phyloP scores from a whole-genome alignment of 257 asterid genomes.

The Forsythia viridissima region DNA sequence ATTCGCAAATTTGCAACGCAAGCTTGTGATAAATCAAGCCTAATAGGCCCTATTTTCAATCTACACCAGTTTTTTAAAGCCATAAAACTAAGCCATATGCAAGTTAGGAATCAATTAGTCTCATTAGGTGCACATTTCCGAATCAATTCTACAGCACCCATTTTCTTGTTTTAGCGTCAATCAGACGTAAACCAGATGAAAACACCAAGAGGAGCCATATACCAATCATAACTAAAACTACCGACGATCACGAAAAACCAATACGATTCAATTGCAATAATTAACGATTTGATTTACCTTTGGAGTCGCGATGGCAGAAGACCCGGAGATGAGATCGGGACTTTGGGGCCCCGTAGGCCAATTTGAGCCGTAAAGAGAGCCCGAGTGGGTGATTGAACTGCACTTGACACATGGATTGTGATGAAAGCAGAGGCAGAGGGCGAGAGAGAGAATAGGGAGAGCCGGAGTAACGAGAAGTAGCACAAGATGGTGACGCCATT shows the following conservation, averaged over 20 bases:
- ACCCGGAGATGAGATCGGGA: slow-evolving; percentile 35
- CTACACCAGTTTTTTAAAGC: background rate
- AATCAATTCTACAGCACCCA: background rate
- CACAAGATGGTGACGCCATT: slow-evolving; percentile 39
- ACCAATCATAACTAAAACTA: background rate
- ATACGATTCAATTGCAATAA: background rate
- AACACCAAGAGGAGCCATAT: background rate
- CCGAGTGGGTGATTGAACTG: slow-evolving; percentile 31
- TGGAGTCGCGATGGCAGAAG: slow-evolving; percentile 44
- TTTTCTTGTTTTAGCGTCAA: background rate
- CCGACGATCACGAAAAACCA: background rate
- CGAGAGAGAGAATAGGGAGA: slow-evolving; percentile 33
- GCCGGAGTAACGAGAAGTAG: slow-evolving; percentile 32
- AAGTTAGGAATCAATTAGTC: background rate
- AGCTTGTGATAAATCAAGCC: background rate
- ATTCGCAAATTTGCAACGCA: background rate
- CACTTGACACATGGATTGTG: slow-evolving; percentile 31
- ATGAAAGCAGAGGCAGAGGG: slow-evolving; percentile 27
- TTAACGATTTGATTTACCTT: slow-evolving; percentile 33
- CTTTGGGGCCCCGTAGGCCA: slow-evolving; percentile 31
- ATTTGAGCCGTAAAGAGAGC: slow-evolving; percentile 36
- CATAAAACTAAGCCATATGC: too few relatives aligned
- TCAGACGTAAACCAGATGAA: background rate
- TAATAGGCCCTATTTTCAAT: background rate
- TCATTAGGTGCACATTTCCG: background rate